Evolutionary conservation across 768 basidiomycete species (phyloP).

Genomic region (Gloeophyllum trabeum): DNA sequence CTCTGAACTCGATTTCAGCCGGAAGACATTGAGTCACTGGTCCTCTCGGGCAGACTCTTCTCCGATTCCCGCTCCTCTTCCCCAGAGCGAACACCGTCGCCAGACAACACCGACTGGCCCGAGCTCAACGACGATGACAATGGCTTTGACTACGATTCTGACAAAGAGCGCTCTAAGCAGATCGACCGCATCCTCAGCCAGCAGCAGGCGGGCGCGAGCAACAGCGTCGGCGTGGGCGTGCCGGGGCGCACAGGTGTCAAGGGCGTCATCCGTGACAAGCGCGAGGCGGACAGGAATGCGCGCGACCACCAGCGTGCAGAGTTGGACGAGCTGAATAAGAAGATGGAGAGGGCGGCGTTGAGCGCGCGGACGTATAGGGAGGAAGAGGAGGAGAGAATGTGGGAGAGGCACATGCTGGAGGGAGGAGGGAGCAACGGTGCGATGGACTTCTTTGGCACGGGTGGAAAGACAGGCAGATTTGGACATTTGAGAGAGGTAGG

Average conservation of each 20-base stretch:
- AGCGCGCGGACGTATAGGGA: slow-evolving; percentile 69
- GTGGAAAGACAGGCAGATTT: slow-evolving; percentile 41
- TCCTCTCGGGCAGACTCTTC: slow-evolving; percentile 73
- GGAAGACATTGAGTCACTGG: slow-evolving; percentile 59
- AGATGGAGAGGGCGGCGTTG: slow-evolving; percentile 55
- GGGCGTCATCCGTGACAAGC: slow-evolving; percentile 74
- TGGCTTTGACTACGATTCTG: slow-evolving; percentile 29
- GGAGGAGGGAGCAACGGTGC: slow-evolving; percentile 16
- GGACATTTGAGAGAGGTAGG: slow-evolving; percentile 80
- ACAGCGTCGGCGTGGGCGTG: slow-evolving; percentile 64
- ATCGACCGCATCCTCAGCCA: slow-evolving; percentile 11
- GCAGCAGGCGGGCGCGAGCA: slow-evolving; percentile 23
- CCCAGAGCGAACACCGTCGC: slow-evolving; percentile 52
- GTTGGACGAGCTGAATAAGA: slow-evolving; percentile 35
- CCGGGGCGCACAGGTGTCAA: slow-evolving; percentile 84
- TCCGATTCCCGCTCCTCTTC: slow-evolving; percentile 45
- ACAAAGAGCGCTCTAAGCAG: slow-evolving; percentile 22
- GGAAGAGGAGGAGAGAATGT: slow-evolving; percentile 47
- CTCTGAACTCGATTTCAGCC: slow-evolving; percentile 8
- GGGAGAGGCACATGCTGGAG: slow-evolving; percentile 33
- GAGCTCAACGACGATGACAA: slow-evolving; percentile 21
- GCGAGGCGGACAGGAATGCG: slow-evolving; percentile 50
- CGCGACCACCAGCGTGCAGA: slow-evolving; percentile 42
- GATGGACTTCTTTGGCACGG: slow-evolving; percentile 19
- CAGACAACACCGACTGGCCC: slow-evolving; percentile 40